Evolutionary conservation across 257 asterid genomes (phyloP).

Genomic region (Prunella vulgaris): DNA sequence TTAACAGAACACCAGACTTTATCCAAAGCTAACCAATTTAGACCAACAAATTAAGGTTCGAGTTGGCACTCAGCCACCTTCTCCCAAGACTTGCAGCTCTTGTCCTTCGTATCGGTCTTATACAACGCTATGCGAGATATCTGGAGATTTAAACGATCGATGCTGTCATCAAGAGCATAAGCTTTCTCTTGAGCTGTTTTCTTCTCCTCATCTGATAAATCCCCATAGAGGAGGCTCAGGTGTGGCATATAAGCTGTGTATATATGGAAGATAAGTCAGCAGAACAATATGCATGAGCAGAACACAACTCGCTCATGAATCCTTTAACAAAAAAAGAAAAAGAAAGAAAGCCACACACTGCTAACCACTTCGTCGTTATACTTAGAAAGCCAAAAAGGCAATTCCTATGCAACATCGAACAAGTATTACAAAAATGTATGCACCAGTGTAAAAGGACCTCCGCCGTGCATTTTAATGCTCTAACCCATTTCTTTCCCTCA

Average conservation of each 20-base stretch:
- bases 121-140: constrained; percentile 66
- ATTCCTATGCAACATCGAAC: neutral
- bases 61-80: constrained; percentile 61
- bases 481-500: neutral
- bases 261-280: constrained; percentile 8
- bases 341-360: neutral
- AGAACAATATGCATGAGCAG: neutral
- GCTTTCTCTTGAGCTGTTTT: constrained; percentile 68
- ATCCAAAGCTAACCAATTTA: neutral
- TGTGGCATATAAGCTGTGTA: constrained; percentile 97
- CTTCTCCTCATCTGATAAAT: constrained; percentile 67
- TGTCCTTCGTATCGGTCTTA: constrained; percentile 79
- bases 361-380: neutral
- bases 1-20: constrained; percentile 14
- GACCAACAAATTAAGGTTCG: constrained; percentile 14
- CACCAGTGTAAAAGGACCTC: neutral
- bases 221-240: constrained; percentile 82
- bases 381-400: neutral
- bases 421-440: too few relatives aligned
- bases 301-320: neutral
- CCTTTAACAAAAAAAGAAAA: neutral
- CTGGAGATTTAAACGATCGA: constrained; percentile 46
- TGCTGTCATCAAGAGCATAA: constrained; percentile 50
- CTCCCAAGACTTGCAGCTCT: constrained; percentile 84
- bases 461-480: neutral